Evolutionary conservation across 306 rosid species (phyloP), one percentile per base, ranked within the genome.

Genomic region (Chamaecrista fasciculata): DNA sequence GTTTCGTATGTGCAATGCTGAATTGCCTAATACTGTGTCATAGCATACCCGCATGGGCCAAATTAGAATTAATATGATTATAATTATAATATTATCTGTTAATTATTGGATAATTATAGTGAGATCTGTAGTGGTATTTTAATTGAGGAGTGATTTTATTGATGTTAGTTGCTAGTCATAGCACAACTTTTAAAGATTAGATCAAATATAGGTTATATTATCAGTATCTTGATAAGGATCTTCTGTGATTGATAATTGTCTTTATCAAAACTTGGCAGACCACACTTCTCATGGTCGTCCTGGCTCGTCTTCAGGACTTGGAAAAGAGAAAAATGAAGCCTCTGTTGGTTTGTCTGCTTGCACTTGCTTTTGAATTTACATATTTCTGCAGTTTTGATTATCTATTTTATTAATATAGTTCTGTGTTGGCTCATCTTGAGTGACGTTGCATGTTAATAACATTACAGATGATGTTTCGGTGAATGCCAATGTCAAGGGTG

Each of bases 401-500:
- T 70, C 67, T 48, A 52, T n/a, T n/a, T n/a, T n/a, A n/a, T n/a
- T n/a, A n/a, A n/a, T n/a, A n/a, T n/a, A n/a, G n/a, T n/a, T n/a
- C n/a, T n/a, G n/a, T n/a, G n/a, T n/a, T n/a, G n/a, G n/a, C n/a
- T n/a, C n/a, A n/a, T n/a, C n/a, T n/a, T n/a, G n/a, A n/a, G n/a
- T n/a, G n/a, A n/a, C n/a, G n/a, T n/a, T 68, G 24, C 31, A 12
- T 71, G 55, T 68, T n/a, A n/a, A n/a, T n/a, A n/a, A n/a, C n/a
- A n/a, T n/a, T 70, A 66, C 86, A 92, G 97, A 77, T 49, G 89
- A 85, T 76, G 73, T 78, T 78, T 57, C 84, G 62, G 73, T 40
- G 52, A 78, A 71, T 84, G 67, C 76, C 67, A 79, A 49, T 75
- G 50, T 36, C 40, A 84, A 79, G 71, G 78, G 70, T 63, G 81